Evolutionary conservation across 2,329 filamentous ascomycete species (phyloP).

Genomic region (Penicillium sp.): DNA sequence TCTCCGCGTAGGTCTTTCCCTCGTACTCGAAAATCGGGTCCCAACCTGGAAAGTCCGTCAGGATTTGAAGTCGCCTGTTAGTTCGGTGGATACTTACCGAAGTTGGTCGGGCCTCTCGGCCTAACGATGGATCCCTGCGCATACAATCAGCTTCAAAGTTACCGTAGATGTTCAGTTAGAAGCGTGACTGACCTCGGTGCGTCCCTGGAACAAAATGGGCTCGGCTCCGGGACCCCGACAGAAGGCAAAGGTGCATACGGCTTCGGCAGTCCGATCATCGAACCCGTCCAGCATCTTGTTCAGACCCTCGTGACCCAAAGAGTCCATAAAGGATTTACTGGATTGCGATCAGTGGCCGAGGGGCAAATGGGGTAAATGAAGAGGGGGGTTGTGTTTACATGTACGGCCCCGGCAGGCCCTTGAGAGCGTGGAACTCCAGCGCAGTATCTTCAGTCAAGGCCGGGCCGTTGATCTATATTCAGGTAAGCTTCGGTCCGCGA

Average conservation of each 20-base stretch:
- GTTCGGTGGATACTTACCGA: slow-evolving; percentile 60
- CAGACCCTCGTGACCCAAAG: slow-evolving; percentile 77
- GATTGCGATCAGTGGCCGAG: slow-evolving; percentile 2
- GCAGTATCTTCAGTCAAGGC: slow-evolving; percentile 96
- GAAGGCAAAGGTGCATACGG: slow-evolving; percentile 95
- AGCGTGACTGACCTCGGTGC: slow-evolving; percentile 64
- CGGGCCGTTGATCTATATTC: slow-evolving; percentile 70
- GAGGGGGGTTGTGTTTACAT: slow-evolving; percentile 61
- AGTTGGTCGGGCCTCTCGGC: slow-evolving; percentile 73
- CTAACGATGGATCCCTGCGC: slow-evolving; percentile 74
- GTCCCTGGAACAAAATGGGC: slow-evolving; percentile 85
- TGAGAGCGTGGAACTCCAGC: slow-evolving; percentile 85
- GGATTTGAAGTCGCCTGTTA: neutral
- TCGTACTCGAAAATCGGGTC: slow-evolving; percentile 94
- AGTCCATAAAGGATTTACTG: slow-evolving; percentile 91
- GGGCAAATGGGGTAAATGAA: neutral
- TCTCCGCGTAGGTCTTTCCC: slow-evolving; percentile 90
- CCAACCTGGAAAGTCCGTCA: slow-evolving; percentile 64
- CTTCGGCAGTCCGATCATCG: slow-evolving; percentile 84
- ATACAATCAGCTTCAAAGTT: slow-evolving; percentile 2
- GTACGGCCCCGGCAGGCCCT: slow-evolving; percentile 91
- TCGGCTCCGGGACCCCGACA: slow-evolving; percentile 80
- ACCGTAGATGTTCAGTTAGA: neutral
- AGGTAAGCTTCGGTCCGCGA: neutral
- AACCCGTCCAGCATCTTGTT: slow-evolving; percentile 90